These are phyloP conservation scores for Plasmopara halstedii DNA, from an alignment of 352 stramenopile genomes.

Conservation along the genomic window DNA sequence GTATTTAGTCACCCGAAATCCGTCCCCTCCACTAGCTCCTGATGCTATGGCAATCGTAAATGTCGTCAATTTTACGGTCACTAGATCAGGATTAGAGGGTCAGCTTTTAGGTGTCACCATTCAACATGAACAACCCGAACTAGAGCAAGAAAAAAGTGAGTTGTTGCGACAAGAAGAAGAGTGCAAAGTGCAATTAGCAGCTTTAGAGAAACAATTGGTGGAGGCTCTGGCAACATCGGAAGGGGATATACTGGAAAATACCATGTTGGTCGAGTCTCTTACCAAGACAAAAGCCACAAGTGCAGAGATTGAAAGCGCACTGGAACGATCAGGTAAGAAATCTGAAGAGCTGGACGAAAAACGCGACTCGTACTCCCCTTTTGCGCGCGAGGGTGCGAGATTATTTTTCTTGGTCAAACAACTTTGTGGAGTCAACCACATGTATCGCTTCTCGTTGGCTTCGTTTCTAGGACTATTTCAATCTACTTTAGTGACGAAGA, in stretches of 20 bases:
- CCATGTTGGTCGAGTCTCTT: constrained; percentile 90
- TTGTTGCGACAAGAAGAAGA: constrained; percentile 89
- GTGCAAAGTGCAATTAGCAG: constrained; percentile 92
- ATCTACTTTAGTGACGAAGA: constrained; percentile 69
- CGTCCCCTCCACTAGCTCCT: constrained; percentile 78
- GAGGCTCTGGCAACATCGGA: constrained; percentile 90
- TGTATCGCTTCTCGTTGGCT: constrained; percentile 93
- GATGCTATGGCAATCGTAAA: constrained; percentile 87
- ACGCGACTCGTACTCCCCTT: constrained; percentile 85
- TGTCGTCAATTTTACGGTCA: constrained; percentile 95
- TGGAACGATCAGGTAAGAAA: constrained; percentile 86
- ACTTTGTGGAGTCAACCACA: constrained; percentile 87
- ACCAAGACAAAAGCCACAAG: constrained; percentile 90
- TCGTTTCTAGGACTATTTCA: constrained; percentile 88
- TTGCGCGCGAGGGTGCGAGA: constrained; percentile 83
- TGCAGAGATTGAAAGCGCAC: constrained; percentile 85
- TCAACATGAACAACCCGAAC: constrained; percentile 90
- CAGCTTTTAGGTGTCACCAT: constrained; percentile 92
- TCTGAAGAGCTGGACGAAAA: constrained; percentile 89
- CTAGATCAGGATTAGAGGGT: constrained; percentile 87
- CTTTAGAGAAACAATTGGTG: constrained; percentile 91
- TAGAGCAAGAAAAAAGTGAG: constrained; percentile 90
- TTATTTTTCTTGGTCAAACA: constrained; percentile 93
- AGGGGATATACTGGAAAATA: constrained; percentile 95
- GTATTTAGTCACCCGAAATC: constrained; percentile 89